Evolutionary conservation across 257 asterid species (phyloP).

Genomic region (Lycium barbarum): DNA sequence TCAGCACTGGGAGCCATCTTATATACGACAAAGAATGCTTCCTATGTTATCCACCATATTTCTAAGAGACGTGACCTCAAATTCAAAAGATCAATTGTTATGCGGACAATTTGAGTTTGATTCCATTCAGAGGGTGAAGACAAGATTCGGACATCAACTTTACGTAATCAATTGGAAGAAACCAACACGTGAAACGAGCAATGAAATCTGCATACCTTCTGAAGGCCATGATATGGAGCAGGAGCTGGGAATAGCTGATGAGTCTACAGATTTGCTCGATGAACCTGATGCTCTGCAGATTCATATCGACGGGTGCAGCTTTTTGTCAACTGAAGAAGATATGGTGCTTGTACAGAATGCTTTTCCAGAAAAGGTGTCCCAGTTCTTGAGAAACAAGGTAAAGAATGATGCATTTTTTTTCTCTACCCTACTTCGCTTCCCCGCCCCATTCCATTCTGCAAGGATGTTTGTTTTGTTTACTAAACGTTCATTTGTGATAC

Average conservation of each 20-base stretch:
- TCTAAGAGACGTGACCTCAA: conserved; percentile 68
- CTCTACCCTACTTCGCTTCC: too few relatives aligned
- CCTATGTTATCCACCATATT: conserved; percentile 81
- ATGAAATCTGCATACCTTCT: conserved; percentile 38
- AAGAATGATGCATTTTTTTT: conserved; percentile 23
- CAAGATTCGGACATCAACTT: conserved; percentile 67
- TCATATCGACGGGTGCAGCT: conserved; percentile 54
- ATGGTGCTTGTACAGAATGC: conserved; percentile 79
- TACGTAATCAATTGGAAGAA: conserved; percentile 84
- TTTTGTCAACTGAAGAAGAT: conserved; percentile 84
- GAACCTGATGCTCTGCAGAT: conserved; percentile 63
- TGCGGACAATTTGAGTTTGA: conserved; percentile 77
- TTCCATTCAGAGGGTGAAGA: conserved; percentile 76
- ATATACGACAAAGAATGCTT: conserved; percentile 75
- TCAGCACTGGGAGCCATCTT: conserved; percentile 93
- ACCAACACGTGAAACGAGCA: conserved; percentile 43
- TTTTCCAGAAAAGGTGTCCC: conserved; percentile 65
- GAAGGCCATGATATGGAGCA: conserved; percentile 48
- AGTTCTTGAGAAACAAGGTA: conserved; percentile 75
- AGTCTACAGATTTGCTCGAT: conserved; percentile 53
- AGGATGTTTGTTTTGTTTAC: background rate
- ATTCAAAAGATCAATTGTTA: conserved; percentile 51
- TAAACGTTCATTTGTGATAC: conserved; percentile 24
- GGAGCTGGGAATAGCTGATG: conserved; percentile 55
- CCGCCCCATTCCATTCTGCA: background rate